A percentile compares a stretch with the other conserved stretches of the same genome.
These are phyloP conservation scores for Hypocreales sp. DNA, from an alignment of 2,329 filamentous ascomycete genomes.

Conservation along the genomic window DNA sequence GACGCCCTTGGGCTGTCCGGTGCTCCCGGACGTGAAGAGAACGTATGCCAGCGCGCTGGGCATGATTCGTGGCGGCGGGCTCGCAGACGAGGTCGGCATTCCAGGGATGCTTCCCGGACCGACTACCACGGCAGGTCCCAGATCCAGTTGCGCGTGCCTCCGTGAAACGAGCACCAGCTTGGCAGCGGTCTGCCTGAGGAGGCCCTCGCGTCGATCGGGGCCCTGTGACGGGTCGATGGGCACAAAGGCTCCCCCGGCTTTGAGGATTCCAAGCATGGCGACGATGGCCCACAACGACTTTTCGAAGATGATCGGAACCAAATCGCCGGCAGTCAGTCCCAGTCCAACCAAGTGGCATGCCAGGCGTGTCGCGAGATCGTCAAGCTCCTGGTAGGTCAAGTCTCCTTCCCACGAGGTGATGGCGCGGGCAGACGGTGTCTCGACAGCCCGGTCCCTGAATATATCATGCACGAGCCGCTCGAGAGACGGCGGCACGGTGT, in stretches of 20 bases:
- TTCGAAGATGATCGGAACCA: conserved; percentile 6
- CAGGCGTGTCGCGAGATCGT: background rate
- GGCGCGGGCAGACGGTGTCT: no score
- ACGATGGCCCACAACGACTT: conserved; percentile 6
- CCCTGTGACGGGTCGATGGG: conserved; percentile 13
- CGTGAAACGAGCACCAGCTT: no score
- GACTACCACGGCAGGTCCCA: no score
- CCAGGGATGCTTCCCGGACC: no score
- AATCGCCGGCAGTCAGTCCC: conserved; percentile 10
- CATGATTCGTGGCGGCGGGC: background rate
- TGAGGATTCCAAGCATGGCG: conserved; percentile 13
- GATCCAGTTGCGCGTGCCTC: no score
- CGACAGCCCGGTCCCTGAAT: no score
- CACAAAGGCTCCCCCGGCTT: conserved; percentile 15
- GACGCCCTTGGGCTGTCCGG: conserved; percentile 29
- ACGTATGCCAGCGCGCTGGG: conserved; percentile 12
- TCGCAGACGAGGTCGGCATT: no score
- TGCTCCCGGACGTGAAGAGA: conserved; percentile 37
- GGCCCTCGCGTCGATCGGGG: no score
- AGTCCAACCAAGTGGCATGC: conserved; percentile 1
- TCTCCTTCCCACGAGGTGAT: conserved; percentile 27
- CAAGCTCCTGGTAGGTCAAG: conserved; percentile 21
- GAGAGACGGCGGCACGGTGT: no score
- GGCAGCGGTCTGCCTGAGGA: no score
- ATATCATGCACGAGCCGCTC: no score